Base-by-base conservation (phyloP, 768 basidiomycete species). In the Russula sp. region DNA sequence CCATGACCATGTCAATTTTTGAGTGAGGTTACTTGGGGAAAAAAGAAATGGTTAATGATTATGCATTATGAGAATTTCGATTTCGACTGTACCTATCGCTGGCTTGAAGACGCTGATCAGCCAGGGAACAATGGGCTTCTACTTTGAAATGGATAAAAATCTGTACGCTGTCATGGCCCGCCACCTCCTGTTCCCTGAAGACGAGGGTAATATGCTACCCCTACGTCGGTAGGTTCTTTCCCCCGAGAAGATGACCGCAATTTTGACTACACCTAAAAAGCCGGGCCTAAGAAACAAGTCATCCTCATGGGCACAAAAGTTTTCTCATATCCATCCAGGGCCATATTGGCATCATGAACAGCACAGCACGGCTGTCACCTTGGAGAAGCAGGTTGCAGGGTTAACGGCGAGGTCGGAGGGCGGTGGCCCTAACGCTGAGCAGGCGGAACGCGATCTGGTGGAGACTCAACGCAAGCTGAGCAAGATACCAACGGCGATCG, bases 101-200 rank as follows among this genome's bases (percentile, higher is more conserved):
- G 46, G 46, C 25, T 29, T 47, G 75, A 70, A 68, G 65, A 76
- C 73, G 3, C 41, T 55, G 5, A 70, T 63, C 61, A n/a, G 2
- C 9, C 74, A 77, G 65, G 77, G 78, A 9, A 78, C 75, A 1
- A 29, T 77, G 8, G 75, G 75, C 9, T 69, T 73, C 49, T 78
- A 75, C 56, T 74, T 78, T 63, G 16, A 58, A 22, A 63, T 66
- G 1, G 70, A 68, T 34, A 51, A 70, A 6, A 65, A 70, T 11
- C 74, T 75, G 58, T 75, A 75, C 42, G 72, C 61, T 45, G 59
- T 75, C 52, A 77, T 74, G 2, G 69, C 64, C 36, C 73, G 73
- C 41, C 76, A 77, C 53, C 65, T 50, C 34, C 49, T 50, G 18
- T 50, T 50, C 49, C 49, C 34, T n/a, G 9, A 3, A 10, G n/a